Base-by-base conservation (phyloP, 768 basidiomycete genomes). In the Trametes elegans region DNA sequence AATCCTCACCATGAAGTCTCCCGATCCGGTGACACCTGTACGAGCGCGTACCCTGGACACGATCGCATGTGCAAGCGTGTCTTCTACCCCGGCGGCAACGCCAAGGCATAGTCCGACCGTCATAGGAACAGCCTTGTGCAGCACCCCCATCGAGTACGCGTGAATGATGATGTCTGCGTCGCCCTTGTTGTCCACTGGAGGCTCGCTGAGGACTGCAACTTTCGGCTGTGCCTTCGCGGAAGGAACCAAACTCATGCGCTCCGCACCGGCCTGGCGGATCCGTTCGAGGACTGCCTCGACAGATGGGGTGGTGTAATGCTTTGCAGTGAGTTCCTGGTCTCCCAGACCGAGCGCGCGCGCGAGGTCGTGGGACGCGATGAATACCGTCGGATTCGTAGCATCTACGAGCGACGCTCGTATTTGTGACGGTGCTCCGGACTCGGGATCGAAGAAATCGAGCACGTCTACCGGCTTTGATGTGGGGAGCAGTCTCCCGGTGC, bases 311-410 rank as follows among this genome's bases (percentile, higher is more conserved):
- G 53, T 36, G 36, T 67, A 71, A 18, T 36, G 26, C 8, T 28
- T 13, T 5, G 29, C 32, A 3, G 47, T 38, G 9, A 44, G 18
- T 7, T 38, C 42, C 14, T 53, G 45, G 23, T 48, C 46, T 27
- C 51, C 43, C 36, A 79, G 62, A 19, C 72, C 67, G 39, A 81
- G 71, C 31, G 73, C 66, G 6, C 58, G 40, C 19, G 65, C 58
- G 32, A 89, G 72, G 35, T 81, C 78, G 0, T 67, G 55, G 4
- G 74, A 68, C 29, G 68, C 50, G 60, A 88, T 74, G 68, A 90
- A 83, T 14, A 90, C 79, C 6, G 82, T 85, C 0, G 88, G 88
- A 65, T 90, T 89, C 14, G 88, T 85, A 1, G 87, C 87, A 62
- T 90, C 88, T 11, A 90, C 77, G 8, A 85, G 74, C 10, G 85